A percentile compares a stretch with the other conserved stretches of the same genome.
These are phyloP conservation scores for Hibiscus trionum DNA, from an alignment of 345 rosid species.

Conservation along the genomic window DNA sequence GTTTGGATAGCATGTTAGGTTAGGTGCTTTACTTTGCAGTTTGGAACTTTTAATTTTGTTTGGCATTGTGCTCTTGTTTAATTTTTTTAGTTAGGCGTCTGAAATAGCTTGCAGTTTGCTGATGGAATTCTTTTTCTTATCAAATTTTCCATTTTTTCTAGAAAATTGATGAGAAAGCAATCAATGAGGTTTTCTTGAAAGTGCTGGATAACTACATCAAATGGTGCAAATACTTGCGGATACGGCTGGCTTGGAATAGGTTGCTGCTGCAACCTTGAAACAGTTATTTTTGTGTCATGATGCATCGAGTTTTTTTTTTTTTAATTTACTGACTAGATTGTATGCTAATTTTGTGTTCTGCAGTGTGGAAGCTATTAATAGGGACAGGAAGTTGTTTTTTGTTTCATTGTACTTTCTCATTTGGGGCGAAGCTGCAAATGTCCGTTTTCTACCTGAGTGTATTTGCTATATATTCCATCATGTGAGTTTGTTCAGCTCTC, in stretches of 20 bases:
- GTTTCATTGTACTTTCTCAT: conserved; percentile 85
- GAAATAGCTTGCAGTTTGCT: neutral
- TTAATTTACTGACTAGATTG: conserved; percentile 10
- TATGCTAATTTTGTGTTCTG: conserved; percentile 13
- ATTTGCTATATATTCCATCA: conserved; percentile 91
- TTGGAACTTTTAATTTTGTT: neutral
- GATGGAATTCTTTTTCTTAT: conserved; percentile 4
- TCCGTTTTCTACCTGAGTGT: conserved; percentile 97
- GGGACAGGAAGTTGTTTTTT: conserved; percentile 86
- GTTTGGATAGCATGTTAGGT: neutral
- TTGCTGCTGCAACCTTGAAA: too few relatives aligned
- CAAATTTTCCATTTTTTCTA: conserved; percentile 9
- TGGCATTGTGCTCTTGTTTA: neutral
- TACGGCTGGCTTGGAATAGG: conserved; percentile 81
- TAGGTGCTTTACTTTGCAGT: neutral
- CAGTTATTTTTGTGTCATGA: conserved; percentile 10
- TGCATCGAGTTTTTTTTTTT: neutral
- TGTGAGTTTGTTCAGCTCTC: conserved; percentile 42
- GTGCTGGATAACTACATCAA: conserved; percentile 87
- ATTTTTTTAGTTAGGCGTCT: neutral
- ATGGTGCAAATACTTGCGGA: conserved; percentile 91
- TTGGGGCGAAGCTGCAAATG: conserved; percentile 99
- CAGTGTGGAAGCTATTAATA: conserved; percentile 80
- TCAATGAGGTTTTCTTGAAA: conserved; percentile 84
- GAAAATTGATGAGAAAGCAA: conserved; percentile 94